Conservation (phyloP, 192 early-diverging fungal species). For the Podila minutissima region DNA sequence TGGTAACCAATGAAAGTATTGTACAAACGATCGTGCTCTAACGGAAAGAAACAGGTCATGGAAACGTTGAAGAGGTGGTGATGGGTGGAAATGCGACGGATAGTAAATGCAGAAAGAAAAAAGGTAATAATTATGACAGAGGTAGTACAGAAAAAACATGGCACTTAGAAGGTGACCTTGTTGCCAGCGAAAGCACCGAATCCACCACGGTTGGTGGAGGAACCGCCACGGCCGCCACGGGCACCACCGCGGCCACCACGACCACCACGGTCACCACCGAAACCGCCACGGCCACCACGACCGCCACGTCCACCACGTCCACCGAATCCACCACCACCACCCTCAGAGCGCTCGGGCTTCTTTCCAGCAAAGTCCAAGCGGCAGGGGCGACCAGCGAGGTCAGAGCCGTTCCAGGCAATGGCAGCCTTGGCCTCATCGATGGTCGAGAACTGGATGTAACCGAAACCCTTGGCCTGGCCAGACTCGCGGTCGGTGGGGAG, state of each 20-base stretch:
- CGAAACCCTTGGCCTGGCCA: slow-evolving; percentile 84
- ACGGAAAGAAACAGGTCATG: neutral
- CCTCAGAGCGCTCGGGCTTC: slow-evolving; percentile 50
- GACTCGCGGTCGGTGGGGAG: slow-evolving; percentile 82
- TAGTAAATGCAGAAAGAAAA: neutral
- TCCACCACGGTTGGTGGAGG: slow-evolving; percentile 63
- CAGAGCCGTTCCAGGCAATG: slow-evolving; percentile 78
- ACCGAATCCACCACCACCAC: slow-evolving; percentile 44
- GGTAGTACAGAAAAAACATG: neutral
- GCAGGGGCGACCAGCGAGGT: slow-evolving; percentile 83
- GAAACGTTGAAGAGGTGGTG: slow-evolving; percentile 1
- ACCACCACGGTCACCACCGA: slow-evolving; percentile 51
- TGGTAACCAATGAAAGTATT: slow-evolving; percentile 5
- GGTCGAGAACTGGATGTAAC: slow-evolving; percentile 88
- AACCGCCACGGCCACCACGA: slow-evolving; percentile 47
- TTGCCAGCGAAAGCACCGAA: slow-evolving; percentile 53
- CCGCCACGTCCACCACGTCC: slow-evolving; percentile 21
- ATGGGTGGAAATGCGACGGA: neutral
- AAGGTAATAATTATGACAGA: neutral
- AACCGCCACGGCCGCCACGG: slow-evolving; percentile 64
- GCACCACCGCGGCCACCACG: slow-evolving; percentile 59
- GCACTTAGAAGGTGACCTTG: slow-evolving; percentile 49
- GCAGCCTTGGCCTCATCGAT: slow-evolving; percentile 78
- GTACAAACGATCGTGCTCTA: slow-evolving; percentile 10
- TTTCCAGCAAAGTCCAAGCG: slow-evolving; percentile 85